A percentile compares a stretch with the other conserved stretches of the same genome.
Conservation (phyloP, 257 asterid genomes). For the Forsythia viridissima region DNA sequence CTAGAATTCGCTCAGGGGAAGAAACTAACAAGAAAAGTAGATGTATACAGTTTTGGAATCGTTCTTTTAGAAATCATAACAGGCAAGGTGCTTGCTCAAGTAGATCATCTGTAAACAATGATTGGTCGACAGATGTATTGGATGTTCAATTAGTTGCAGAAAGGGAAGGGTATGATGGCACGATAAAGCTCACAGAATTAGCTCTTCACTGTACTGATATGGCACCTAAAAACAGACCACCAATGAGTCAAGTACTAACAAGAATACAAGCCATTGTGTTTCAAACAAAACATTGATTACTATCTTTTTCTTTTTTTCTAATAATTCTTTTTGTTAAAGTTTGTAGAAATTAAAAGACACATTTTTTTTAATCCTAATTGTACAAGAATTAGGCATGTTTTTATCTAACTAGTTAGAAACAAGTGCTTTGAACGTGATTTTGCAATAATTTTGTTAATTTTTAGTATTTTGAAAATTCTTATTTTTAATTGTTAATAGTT, state of each 20-base stretch:
- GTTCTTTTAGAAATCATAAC: slow-evolving; percentile 62
- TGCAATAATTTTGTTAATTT: too few relatives aligned
- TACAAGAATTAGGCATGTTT: not conserved
- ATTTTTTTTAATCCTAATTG: too few relatives aligned
- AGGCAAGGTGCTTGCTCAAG: slow-evolving; percentile 42
- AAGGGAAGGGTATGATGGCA: slow-evolving; percentile 56
- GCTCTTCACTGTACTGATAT: slow-evolving; percentile 63
- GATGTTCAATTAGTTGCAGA: slow-evolving; percentile 63
- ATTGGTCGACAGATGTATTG: slow-evolving; percentile 76
- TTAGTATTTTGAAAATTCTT: too few relatives aligned
- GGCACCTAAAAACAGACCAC: slow-evolving; percentile 51
- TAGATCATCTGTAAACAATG: slow-evolving; percentile 42
- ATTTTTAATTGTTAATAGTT: too few relatives aligned
- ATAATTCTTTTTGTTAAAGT: not conserved
- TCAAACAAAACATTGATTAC: not conserved
- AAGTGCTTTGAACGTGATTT: too few relatives aligned
- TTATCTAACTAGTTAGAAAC: too few relatives aligned
- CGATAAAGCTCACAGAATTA: slow-evolving; percentile 63
- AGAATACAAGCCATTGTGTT: slow-evolving; percentile 38
- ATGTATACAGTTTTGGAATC: slow-evolving; percentile 70
- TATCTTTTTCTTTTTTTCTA: not conserved
- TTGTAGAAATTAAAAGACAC: not conserved
- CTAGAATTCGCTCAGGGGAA: slow-evolving; percentile 51
- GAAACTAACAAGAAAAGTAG: slow-evolving; percentile 54
- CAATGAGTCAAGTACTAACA: slow-evolving; percentile 42